phyloP scores from a whole-genome alignment of 2,329 filamentous ascomycete genomes.

The Pseudocercospora crystallina region DNA sequence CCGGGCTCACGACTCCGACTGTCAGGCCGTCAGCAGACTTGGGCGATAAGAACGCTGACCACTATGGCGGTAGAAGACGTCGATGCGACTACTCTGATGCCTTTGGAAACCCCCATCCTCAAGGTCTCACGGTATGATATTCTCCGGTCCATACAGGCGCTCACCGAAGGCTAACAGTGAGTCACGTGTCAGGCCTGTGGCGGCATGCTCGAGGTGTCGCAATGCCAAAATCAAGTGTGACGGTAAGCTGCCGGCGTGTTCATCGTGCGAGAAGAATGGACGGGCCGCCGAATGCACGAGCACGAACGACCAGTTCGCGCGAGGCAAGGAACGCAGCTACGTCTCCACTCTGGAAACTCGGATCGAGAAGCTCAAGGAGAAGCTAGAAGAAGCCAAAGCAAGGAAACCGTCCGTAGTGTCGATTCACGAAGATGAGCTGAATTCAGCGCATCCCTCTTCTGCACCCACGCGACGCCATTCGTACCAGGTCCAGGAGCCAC shows the following conservation, averaged over 20 bases:
- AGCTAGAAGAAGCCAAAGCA: slow-evolving; percentile 64
- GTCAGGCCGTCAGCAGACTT: too few species aligned
- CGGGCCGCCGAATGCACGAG: slow-evolving; percentile 85
- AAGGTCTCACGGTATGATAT: slow-evolving; percentile 74
- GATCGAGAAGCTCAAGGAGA: slow-evolving; percentile 82
- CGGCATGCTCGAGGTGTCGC: slow-evolving; percentile 76
- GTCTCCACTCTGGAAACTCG: slow-evolving; percentile 91
- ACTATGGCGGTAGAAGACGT: slow-evolving; percentile 28
- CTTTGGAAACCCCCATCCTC: slow-evolving; percentile 59
- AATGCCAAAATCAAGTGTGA: slow-evolving; percentile 97
- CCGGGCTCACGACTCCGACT: too few species aligned
- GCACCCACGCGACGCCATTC: slow-evolving; percentile 51
- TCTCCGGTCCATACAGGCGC: background rate
- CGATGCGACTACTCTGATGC: slow-evolving; percentile 39
- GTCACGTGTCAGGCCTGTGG: slow-evolving; percentile 19
- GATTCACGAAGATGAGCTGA: slow-evolving; percentile 59
- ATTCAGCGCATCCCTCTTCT: too few species aligned
- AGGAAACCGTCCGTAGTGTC: slow-evolving; percentile 70
- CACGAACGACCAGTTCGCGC: slow-evolving; percentile 91
- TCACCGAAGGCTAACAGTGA: slow-evolving; percentile 9
- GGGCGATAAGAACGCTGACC: slow-evolving; percentile 5
- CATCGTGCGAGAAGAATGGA: slow-evolving; percentile 89
- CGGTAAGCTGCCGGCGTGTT: slow-evolving; percentile 91
- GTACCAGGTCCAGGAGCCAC: slow-evolving; percentile 26
- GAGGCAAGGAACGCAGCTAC: slow-evolving; percentile 95